These are phyloP conservation scores for Cercospora nicotianae DNA, from an alignment of 2,329 filamentous ascomycete species.

Conservation along the genomic window DNA sequence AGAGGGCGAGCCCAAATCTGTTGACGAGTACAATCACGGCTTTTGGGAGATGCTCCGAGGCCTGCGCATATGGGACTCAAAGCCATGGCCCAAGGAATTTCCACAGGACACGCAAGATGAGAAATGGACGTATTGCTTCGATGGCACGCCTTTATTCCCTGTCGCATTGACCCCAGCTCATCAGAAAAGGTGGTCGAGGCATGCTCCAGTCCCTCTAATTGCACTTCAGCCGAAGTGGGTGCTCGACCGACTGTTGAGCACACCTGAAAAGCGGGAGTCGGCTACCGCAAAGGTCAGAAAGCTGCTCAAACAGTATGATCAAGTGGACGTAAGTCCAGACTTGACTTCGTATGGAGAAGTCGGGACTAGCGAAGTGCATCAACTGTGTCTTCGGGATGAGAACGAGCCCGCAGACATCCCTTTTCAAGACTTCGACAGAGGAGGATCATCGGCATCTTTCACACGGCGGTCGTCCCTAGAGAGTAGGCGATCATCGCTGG, in stretches of 20 bases:
- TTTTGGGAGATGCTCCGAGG: slow-evolving; percentile 28
- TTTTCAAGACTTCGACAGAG: slow-evolving; percentile 26
- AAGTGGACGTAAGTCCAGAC: slow-evolving; percentile 25
- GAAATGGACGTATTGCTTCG: slow-evolving; percentile 27
- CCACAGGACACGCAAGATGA: slow-evolving; percentile 22
- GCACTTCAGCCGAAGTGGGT: slow-evolving; percentile 28
- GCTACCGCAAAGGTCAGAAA: slow-evolving; percentile 26
- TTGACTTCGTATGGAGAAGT: slow-evolving; percentile 23
- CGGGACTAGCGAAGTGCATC: slow-evolving; percentile 25
- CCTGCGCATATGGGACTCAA: slow-evolving; percentile 24
- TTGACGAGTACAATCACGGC: slow-evolving; percentile 25
- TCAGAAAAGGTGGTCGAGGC: slow-evolving; percentile 24
- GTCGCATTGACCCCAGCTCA: slow-evolving; percentile 28
- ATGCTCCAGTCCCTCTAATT: slow-evolving; percentile 24
- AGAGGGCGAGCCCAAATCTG: slow-evolving; percentile 20
- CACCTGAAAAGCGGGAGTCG: slow-evolving; percentile 24
- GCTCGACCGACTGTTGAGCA: slow-evolving; percentile 24
- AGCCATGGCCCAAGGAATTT: slow-evolving; percentile 24
- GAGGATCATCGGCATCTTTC: slow-evolving; percentile 16
- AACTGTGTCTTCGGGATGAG: slow-evolving; percentile 24
- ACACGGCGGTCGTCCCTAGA: slow-evolving; percentile 12
- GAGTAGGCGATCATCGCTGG: slow-evolving; percentile 7
- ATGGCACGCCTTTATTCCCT: slow-evolving; percentile 24
- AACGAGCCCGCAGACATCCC: slow-evolving; percentile 24
- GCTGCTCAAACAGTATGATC: slow-evolving; percentile 26